A percentile compares a stretch with the other conserved stretches of the same genome.
Evolutionary conservation across 345 rosid genomes (phyloP).

Genomic region (Jatropha curcas): DNA sequence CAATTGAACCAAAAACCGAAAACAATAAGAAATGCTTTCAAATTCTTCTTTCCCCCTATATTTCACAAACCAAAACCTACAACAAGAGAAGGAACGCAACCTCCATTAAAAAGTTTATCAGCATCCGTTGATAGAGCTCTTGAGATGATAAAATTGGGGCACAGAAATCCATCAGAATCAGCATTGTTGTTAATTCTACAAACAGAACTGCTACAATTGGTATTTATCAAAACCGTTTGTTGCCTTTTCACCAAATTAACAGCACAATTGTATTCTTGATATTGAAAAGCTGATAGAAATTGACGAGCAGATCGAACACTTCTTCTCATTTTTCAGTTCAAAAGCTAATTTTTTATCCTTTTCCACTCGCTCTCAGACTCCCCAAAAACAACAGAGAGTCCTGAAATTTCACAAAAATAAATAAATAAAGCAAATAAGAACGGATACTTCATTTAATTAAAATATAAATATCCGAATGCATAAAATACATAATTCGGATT

Average conservation of each 20-base stretch:
- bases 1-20: constrained; percentile 16
- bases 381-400: not conserved
- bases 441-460: no score
- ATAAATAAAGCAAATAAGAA: not conserved
- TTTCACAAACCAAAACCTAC: not conserved
- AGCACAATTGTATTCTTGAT: constrained; percentile 26
- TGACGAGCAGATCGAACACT: constrained; percentile 42
- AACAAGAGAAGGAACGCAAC: constrained; percentile 24
- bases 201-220: constrained; percentile 19
- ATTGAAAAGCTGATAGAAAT: constrained; percentile 42
- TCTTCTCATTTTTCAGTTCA: constrained; percentile 56
- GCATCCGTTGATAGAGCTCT: constrained; percentile 57
- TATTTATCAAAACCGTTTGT: constrained; percentile 23
- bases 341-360: not conserved
- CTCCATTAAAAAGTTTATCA: constrained; percentile 38
- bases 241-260: constrained; percentile 32
- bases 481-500: no score
- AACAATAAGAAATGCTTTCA: not conserved
- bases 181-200: constrained; percentile 16
- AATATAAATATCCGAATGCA: no score
- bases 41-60: not conserved
- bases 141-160: constrained; percentile 25
- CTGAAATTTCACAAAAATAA: not conserved
- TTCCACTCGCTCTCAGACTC: not conserved
- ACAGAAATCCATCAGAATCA: constrained; percentile 21